Evolutionary conservation across 2,329 filamentous ascomycete genomes (phyloP), one percentile per base, ranked within the genome.

Genomic region (Bipolaris zeicola): DNA sequence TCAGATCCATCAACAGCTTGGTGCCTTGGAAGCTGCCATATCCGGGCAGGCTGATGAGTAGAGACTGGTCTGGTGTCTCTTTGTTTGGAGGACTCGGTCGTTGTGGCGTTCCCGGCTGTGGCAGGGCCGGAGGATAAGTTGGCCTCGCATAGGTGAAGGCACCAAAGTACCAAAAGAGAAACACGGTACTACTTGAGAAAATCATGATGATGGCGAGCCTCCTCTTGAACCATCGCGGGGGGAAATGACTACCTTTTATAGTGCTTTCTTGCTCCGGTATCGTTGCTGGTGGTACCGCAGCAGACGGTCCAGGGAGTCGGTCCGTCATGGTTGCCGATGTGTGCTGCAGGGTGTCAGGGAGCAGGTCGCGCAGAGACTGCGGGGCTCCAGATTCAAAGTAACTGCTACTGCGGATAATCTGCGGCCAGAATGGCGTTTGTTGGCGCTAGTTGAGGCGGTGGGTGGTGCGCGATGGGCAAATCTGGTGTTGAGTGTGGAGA

Each of bases 1-100:
- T 73, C 16, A 77, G 42, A 10, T 74, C 77, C 38, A 66, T 66
- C 16, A 77, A 67, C 37, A 80, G 52, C 16, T 72, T 66, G 4
- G 71, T 78, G 5, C 79, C 78, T 13, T 69, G 62, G 58, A 81
- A 80, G 0, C 60, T 69, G 41, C 78, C 79, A 59, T 80, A 80
- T 3, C 68, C 76, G 16, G 76, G 71, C 6, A 81, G 68, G 3
- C 45, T 67, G 22, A 73, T 65, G 18, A 72, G n/a, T 1, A 69
- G 61, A 14, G 68, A 62, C 6, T 52, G 57, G 37, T 66, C 51
- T 22, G 58, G 51, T 45, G 49, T 53, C 37, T 53, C 50, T 37
- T 55, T 46, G 18, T 18, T 46, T 14, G 58, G 58, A 26, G 41
- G 38, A 6, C 36, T 26, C 20, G 58, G 62, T 22, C 38, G 46